A percentile compares a stretch with the other conserved stretches of the same genome.
Conservation (phyloP, 2,329 filamentous ascomycete genomes). For the Stagonosporopsis tanaceti region DNA sequence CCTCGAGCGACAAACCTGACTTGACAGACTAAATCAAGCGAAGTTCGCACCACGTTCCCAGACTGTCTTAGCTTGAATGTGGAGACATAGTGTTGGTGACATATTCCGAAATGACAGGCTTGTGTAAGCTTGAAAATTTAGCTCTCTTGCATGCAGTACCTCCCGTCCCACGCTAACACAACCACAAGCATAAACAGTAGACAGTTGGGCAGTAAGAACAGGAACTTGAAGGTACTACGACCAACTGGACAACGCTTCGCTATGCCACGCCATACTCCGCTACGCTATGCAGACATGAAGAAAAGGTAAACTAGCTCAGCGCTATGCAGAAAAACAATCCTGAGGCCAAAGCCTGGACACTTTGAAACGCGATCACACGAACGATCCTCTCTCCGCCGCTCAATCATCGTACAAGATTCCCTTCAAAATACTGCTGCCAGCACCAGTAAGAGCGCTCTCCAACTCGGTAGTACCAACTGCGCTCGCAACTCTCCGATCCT, state of each 20-base stretch:
- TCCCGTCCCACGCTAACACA: neutral
- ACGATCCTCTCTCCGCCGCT: neutral
- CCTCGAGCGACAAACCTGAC: neutral
- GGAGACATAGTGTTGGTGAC: neutral
- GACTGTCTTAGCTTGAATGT: conserved; percentile 1
- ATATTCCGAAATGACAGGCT: neutral
- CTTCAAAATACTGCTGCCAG: conserved; percentile 53
- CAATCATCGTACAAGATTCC: conserved; percentile 33
- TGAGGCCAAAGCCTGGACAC: neutral
- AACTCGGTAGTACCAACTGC: conserved; percentile 83
- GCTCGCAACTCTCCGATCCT: conserved; percentile 81
- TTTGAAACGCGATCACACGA: neutral
- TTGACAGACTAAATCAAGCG: neutral
- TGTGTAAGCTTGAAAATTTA: neutral
- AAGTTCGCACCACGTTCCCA: conserved; percentile 7
- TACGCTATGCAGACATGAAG: conserved; percentile 13
- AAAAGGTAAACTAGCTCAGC: neutral
- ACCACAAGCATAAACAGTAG: neutral
- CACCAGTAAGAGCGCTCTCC: conserved; percentile 69
- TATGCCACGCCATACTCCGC: conserved; percentile 17
- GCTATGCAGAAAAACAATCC: conserved; percentile 15
- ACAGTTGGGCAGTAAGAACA: neutral
- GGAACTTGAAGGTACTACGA: neutral
- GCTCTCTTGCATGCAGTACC: neutral
- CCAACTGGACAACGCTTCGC: conserved; percentile 4